phyloP scores from a whole-genome alignment of 345 rosid species.

The Eucalyptus coolabah region DNA sequence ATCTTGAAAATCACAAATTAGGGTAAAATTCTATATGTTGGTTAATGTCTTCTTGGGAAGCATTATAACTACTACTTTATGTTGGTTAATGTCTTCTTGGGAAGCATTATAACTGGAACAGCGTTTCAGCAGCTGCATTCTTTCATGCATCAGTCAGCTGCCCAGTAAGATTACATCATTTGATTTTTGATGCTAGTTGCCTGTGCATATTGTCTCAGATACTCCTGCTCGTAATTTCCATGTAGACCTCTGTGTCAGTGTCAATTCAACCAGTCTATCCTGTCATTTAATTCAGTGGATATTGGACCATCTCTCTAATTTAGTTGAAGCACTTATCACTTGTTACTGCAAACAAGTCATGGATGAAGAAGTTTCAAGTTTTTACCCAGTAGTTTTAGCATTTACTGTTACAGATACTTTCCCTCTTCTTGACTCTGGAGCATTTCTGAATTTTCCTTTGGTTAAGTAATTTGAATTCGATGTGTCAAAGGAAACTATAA shows the following conservation, averaged over 20 bases:
- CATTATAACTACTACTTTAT: constrained; percentile 94
- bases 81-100: constrained; percentile 95
- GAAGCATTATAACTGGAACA: constrained; percentile 90
- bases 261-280: not conserved
- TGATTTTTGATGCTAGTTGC: not conserved
- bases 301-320: not conserved
- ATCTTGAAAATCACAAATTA: too few species aligned
- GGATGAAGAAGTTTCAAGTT: not conserved
- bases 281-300: not conserved
- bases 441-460: not conserved
- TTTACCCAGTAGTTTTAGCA: not conserved
- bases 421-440: not conserved
- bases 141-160: constrained; percentile 88
- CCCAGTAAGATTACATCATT: constrained; percentile 44
- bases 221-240: not conserved
- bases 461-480: not conserved
- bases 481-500: not conserved
- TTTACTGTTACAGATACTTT: not conserved
- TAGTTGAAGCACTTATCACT: not conserved
- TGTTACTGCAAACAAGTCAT: not conserved
- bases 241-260: not conserved
- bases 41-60: too few species aligned
- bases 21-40: too few species aligned
- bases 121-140: constrained; percentile 86
- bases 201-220: not conserved